phyloP scores from a whole-genome alignment of 441 rosid genomes.

The Pelargonium australe region DNA sequence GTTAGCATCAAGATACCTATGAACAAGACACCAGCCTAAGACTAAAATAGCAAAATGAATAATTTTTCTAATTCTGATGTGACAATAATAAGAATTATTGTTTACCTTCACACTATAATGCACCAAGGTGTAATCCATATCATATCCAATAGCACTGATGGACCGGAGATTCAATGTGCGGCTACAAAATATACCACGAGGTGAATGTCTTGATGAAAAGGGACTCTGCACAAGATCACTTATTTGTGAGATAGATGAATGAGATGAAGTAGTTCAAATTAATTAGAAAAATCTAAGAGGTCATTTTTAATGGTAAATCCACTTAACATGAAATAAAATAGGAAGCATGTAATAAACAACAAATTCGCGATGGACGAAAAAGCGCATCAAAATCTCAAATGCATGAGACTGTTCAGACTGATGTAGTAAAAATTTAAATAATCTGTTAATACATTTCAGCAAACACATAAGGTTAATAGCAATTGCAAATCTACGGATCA shows the following conservation, averaged over 20 bases:
- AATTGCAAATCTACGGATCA: background rate
- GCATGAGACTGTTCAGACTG: background rate
- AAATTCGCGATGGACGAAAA: background rate
- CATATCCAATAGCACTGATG: slow-evolving; percentile 92
- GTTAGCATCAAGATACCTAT: background rate
- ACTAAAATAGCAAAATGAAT: background rate
- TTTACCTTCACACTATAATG: slow-evolving; percentile 88
- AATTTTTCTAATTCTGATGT: background rate
- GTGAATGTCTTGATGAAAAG: slow-evolving; percentile 62
- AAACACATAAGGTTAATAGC: background rate
- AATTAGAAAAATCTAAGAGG: too few relatives aligned
- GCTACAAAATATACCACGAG: slow-evolving; percentile 90
- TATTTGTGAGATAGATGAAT: slow-evolving; percentile 19
- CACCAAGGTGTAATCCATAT: slow-evolving; percentile 97
- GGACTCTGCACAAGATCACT: slow-evolving; percentile 54
- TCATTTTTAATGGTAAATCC: background rate
- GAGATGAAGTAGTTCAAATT: background rate
- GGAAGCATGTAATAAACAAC: background rate
- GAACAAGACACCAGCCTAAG: background rate
- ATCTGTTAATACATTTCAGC: background rate
- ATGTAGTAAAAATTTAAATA: background rate
- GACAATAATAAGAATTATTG: slow-evolving; percentile 12
- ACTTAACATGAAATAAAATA: background rate
- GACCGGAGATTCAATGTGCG: slow-evolving; percentile 90
- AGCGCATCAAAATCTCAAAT: background rate